These are phyloP conservation scores for Neurospora sp. DNA, from an alignment of 495 filamentous ascomycete genomes.

Conservation along the genomic window DNA sequence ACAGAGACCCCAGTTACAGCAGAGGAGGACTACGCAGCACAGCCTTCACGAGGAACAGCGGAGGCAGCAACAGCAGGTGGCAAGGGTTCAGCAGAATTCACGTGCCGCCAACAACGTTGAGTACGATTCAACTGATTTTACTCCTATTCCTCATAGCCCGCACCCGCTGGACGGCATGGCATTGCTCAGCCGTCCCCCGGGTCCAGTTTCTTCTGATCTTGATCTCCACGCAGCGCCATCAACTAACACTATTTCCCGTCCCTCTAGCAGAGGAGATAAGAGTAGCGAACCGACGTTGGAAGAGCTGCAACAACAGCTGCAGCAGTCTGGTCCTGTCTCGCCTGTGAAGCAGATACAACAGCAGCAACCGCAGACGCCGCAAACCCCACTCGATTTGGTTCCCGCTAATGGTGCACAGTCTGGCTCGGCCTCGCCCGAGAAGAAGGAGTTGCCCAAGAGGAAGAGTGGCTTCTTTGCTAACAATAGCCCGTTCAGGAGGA, in stretches of 20 bases:
- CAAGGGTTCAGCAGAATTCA: background rate
- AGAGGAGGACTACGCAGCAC: background rate
- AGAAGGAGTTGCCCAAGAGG: constrained; percentile 55
- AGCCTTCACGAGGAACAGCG: background rate
- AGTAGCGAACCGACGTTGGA: constrained; percentile 87
- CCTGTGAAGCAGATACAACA: constrained; percentile 47
- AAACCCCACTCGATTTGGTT: constrained; percentile 4
- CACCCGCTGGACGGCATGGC: constrained; percentile 98
- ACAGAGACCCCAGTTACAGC: constrained; percentile 1
- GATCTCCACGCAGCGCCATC: constrained; percentile 66
- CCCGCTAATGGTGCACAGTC: constrained; percentile 3
- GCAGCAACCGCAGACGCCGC: constrained; percentile 24
- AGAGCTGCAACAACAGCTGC: constrained; percentile 50
- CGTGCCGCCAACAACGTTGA: constrained; percentile 14
- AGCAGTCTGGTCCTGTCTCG: constrained; percentile 35
- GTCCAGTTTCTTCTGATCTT: constrained; percentile 35
- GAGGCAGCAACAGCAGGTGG: constrained; percentile 9
- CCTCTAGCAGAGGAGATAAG: constrained; percentile 70
- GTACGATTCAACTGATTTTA: constrained; percentile 52
- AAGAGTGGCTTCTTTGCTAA: constrained; percentile 89
- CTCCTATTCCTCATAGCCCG: constrained; percentile 75
- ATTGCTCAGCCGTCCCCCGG: constrained; percentile 86
- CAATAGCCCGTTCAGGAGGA: constrained; percentile 88
- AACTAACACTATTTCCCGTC: constrained; percentile 51
- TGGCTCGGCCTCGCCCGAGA: constrained; percentile 41